Evolutionary conservation across 331 rosid genomes (phyloP), one percentile per base, ranked within the genome.

Genomic region (Spiraea crenata): DNA sequence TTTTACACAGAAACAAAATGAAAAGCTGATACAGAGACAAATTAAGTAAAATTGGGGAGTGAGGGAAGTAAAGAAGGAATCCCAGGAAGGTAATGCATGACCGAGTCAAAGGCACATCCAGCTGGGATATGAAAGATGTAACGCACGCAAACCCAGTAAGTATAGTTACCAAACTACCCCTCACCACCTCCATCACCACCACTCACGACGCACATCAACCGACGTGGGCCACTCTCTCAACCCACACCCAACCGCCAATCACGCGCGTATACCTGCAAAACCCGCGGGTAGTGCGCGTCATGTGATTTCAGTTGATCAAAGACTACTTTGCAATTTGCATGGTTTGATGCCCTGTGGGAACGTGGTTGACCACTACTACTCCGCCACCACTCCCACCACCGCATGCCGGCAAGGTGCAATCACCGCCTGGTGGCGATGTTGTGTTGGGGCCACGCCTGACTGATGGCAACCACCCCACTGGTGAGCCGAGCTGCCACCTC

Each of bases 201-300:
- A 70, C 46, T 56, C 12, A 69, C 1, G n/a, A 56, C 55, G 31
- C 31, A 42, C 65, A 15, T 56, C 45, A n/a, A 15, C 46, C 56
- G 45, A 70, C 56, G 20, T 45, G 7, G 55, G 64, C 13, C 46
- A 20, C 7, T 0, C 25, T 13, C 25, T n/a, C n/a, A n/a, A 0
- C 3, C 64, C 15, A 14, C 25, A 44, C 57, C 47, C 65, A 70
- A 3, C 46, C 57, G 37, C 47, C 37, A 44, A n/a, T 17, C 67
- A 16, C 57, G 67, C 57, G 57, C 47, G 74, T 70, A 17, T 3
- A 6, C 5, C 5, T 7, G 12, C 55, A 4, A 1, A 25, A 8
- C 15, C 70, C 15, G 5, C 3, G 7, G 37, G 25, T 73, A 38
- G 81, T 71, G 81, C 73, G 77, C 63, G 20, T 73, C 77, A 71